Percentiles rank a stretch among this genome's conserved stretches.
Conservation (phyloP, 208 protist species). For the Lotmaria passim region DNA sequence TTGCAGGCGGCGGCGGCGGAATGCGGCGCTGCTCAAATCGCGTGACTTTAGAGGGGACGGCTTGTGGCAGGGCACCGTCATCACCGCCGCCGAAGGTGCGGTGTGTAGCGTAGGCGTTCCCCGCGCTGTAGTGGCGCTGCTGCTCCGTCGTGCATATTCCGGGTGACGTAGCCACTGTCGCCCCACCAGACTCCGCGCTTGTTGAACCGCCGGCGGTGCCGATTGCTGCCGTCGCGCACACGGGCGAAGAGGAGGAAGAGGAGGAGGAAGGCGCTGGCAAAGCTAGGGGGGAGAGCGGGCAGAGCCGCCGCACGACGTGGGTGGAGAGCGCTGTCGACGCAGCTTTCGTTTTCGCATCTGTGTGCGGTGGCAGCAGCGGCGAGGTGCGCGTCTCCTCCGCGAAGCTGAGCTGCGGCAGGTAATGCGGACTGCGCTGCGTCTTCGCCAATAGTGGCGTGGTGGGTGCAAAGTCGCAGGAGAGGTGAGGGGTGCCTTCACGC, state of each 20-base stretch:
- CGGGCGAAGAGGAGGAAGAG: not conserved
- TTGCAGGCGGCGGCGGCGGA: constrained; percentile 9
- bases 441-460: not conserved
- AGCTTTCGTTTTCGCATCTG: not conserved
- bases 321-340: not conserved
- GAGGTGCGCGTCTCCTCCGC: not conserved
- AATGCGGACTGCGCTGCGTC: not conserved
- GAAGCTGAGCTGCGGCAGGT: constrained; percentile 16
- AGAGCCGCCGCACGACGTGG: not conserved
- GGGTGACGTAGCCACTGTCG: not conserved
- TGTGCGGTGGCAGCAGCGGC: not conserved
- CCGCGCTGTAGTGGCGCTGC: not conserved
- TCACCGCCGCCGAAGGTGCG: not conserved
- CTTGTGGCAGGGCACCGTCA: not conserved
- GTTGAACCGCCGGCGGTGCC: not conserved
- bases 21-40: constrained; percentile 19
- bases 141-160: not conserved
- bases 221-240: not conserved
- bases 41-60: not conserved
- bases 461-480: not conserved
- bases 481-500: not conserved
- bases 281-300: not conserved
- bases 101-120: not conserved
- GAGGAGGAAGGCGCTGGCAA: not conserved
- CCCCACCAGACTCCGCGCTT: not conserved